Evolutionary conservation across 2,329 filamentous ascomycete species (phyloP), one percentile per base, ranked within the genome.

Genomic region (Volutella citrinella): DNA sequence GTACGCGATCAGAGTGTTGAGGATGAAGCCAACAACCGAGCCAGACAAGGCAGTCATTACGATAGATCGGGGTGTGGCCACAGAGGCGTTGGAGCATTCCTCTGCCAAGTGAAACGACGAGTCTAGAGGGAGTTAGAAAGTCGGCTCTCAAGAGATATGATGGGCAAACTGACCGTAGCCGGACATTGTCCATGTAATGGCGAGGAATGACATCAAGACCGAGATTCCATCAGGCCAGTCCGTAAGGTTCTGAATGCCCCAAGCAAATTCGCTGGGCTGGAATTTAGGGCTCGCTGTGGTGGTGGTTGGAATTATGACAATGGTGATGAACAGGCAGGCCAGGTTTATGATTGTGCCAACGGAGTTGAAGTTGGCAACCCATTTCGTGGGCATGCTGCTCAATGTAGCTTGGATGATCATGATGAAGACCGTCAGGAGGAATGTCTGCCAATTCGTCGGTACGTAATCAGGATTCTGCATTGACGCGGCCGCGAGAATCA

Each of bases 141-240:
- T 13, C 3, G 11, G 29, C 19, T 33, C 30, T 10, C 6, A 19
- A 6, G 16, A 12, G 12, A 5, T 4, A 3, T 5, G n/a, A 10
- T 9, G 19, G 12, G 19, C 5, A 27, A 12, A 25, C 10, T 10
- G 7, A 40, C 38, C 38, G 29, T 40, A 40, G n/a, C 38, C 38
- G 11, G 38, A 40, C 38, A 40, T 40, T 10, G 38, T 40, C 38
- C 38, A 40, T 4, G 38, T 36, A 10, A 40, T 40, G 14, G 38
- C 34, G 12, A 40, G 38, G 14, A 40, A 40, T 6, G 38, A 40
- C 38, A 40, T 40, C 23, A 40, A 20, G 13, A 40, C 34, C 5
- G 38, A 26, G 4, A 36, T n/a, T 10, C 38, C 38, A 27, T 40
- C 38, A n/a, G 38, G 38, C 34, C 34, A 40, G 11, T 40, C 38